Base-by-base conservation (phyloP, 768 basidiomycete genomes). In the Sutorius australiensis region DNA sequence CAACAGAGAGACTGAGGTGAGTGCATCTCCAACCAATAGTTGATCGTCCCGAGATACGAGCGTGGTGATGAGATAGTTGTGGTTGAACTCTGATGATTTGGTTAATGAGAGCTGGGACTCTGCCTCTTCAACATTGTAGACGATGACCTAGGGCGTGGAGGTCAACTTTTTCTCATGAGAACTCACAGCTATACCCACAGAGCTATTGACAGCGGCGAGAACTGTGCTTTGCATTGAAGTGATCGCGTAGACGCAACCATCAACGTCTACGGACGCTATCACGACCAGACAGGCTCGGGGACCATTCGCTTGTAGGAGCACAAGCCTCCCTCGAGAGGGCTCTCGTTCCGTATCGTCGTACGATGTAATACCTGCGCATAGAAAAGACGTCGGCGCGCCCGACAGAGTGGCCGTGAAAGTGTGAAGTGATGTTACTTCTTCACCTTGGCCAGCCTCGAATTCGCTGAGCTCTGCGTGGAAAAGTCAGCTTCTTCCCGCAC, bases 1-100 rank as follows among this genome's bases (percentile, higher is more conserved):
- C 31, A 95, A 72, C 27, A 92, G 58, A 3, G 91, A 86, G 16
- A 95, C 77, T 0, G 92, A 92, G 64, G 81, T 83, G 27, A 95
- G 79, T 8, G 85, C 83, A 62, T 97, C 94, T 33, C 89, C 89
- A n/a, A 84, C 78, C 16, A 89, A 69, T 24, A 95, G 65, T 42
- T 70, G 72, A 54, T 83, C 69, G 3, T 73, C 77, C 43, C 77
- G 77, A 3, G 80, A 72, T 0, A 79, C 81, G 19, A 97, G 69
- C 50, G 80, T 83, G 5, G 80, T 82, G 28, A 94, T 82, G 51
- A 89, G 55, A 69, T 94, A 93, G 50, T 89, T 92, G 64, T 92
- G 89, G 57, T 87, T 84, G 86, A 91, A 94, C 36, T 80, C 74
- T 0, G 80, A 66, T 7, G 81, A 59, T 30, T 74, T 72, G 6